Evolutionary conservation across 129 eudicot genomes (phyloP), one percentile per base, ranked within the genome.

Genomic region (Rutidosis leptorrhynchoides): DNA sequence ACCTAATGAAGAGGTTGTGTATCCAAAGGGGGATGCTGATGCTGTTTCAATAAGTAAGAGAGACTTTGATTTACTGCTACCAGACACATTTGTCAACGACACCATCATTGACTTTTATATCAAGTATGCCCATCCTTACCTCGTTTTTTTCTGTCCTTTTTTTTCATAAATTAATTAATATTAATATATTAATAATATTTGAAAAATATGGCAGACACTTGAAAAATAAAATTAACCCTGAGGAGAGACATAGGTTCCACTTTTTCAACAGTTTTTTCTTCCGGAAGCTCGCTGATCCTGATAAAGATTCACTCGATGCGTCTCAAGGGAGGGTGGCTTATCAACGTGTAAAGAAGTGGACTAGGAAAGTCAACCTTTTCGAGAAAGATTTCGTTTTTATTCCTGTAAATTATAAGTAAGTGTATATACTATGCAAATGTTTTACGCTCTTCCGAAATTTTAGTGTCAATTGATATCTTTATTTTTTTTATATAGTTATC

Each of bases 281-380:
- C 54, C 87, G 96, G 23, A 92, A 92, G 78, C 79, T 92, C 69
- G 96, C 94, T 68, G 98, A 88, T 67, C 88, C 86, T 65, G 96
- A 88, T 63, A 92, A 85, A 72, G 87, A 92, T 72, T 87, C 95
- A 54, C 74, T 83, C 32, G 81, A 91, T 58, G 85, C 90, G 65
- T 81, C 81, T 64, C 84, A 80, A 61, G 95, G 95, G 74, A 79
- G 65, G 58, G 87, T 85, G 48, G 98, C 95, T 58, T 92, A 79
- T 72, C 87, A 70, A 67, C 98, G 98, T 76, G 98, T 92, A 74
- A 91, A 85, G 40, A 88, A 88, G 76, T 92, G 98, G 98, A 92
- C 98, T 24, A 83, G 91, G 75, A 92, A 92, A 82, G 83, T 92
- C 72, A 81, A 85, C 74, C 65, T 92, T 27, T 90, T 92, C 71